Conservation (phyloP, 495 filamentous ascomycete species). For the Aspergillus coremiiformis region DNA sequence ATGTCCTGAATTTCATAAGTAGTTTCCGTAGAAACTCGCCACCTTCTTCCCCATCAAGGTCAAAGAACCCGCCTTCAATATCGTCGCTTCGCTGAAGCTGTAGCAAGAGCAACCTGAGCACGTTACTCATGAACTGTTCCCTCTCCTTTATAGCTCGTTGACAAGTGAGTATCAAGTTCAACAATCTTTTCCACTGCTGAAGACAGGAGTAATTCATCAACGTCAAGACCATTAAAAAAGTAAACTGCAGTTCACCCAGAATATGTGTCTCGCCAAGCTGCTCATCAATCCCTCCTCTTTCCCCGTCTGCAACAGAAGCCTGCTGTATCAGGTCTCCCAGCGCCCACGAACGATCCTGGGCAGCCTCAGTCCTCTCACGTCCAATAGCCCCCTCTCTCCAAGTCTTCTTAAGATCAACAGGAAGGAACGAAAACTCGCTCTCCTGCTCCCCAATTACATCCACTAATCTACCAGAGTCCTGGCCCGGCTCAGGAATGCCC, state of each 20-base stretch:
- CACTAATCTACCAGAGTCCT: constrained; percentile 3
- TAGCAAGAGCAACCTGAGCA: constrained; percentile 56
- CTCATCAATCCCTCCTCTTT: constrained; percentile 16
- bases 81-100: constrained; percentile 68
- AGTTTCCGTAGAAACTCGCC: constrained; percentile 48
- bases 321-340: constrained; percentile 45
- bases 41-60: constrained; percentile 46
- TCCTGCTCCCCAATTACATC: constrained; percentile 23
- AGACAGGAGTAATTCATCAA: constrained; percentile 80
- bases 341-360: constrained; percentile 67
- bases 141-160: constrained; percentile 48
- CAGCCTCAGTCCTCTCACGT: constrained; percentile 61
- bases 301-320: constrained; percentile 14
- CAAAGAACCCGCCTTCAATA: constrained; percentile 54
- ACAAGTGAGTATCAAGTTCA: constrained; percentile 65
- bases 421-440: constrained; percentile 39
- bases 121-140: constrained; percentile 50
- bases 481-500: constrained; percentile 27
- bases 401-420: constrained; percentile 50
- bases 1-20: constrained; percentile 45
- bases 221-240: constrained; percentile 72
- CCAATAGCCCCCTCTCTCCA: constrained; percentile 65
- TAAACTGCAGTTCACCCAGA: constrained; percentile 81
- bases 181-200: constrained; percentile 78
- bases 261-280: constrained; percentile 40